Evolutionary conservation across 768 basidiomycete species (phyloP), one percentile per base, ranked within the genome.

Genomic region (Amanita jacksonii): DNA sequence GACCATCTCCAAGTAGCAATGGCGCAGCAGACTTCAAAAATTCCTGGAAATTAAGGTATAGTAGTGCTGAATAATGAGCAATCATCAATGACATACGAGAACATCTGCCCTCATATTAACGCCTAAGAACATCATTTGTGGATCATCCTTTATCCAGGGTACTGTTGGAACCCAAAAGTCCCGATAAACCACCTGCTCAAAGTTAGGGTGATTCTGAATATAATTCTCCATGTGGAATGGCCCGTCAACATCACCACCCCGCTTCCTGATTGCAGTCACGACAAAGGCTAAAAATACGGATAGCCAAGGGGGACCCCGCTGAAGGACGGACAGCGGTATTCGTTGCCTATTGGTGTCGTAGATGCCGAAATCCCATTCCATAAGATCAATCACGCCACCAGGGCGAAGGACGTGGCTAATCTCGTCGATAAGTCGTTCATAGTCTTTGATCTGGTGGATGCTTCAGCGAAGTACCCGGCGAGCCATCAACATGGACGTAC

Each of bases 341-440:
- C 64, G 67, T 16, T 57, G 56, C 50, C 69, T 68, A 46, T 81
- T 61, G 13, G 45, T 45, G 50, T 77, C 80, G 51, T 84, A 78
- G n/a, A 75, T 63, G 45, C 62, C 56, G 54, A 83, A 87, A 41
- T 83, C 81, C 53, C 76, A 83, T 62, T 89, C 86, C 42, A 73
- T 62, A 12, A 86, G 49, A 40, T 80, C 68, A 46, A 85, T 56
- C 23, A 88, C 65, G 23, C 86, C 86, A 19, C 77, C 76, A 1
- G 84, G 83, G 35, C 82, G 74, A 33, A 89, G 68, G 37, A 80
- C 73, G 43, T 70, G 73, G 27, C 69, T 66, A 36, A 85, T 79
- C 41, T 86, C 79, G 58, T 85, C 68, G 41, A 87, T 70, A 49
- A 88, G 62, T 12, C 57, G 62, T 2, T 64, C 61, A 49, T 80